Evolutionary conservation across 192 early-diverging fungal species (phyloP), one percentile per base, ranked within the genome.

Genomic region (Spizellomyces sp.): DNA sequence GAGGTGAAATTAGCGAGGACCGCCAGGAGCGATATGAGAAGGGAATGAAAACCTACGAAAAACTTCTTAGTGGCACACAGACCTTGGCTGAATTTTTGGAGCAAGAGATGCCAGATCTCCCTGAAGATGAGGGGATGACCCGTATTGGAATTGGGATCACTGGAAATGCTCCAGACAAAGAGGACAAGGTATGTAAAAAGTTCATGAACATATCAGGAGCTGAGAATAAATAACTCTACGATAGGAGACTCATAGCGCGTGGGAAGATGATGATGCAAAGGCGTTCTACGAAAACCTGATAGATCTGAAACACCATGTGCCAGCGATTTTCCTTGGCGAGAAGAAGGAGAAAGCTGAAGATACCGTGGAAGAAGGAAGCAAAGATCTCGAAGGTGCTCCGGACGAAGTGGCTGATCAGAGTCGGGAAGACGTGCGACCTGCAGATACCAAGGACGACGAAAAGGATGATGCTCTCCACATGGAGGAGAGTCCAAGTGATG

Each of bases 181-280:
- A 70, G 41, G 69, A 70, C 0, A 19, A 62, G 78, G 75, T 36
- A 36, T 3, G 27, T 36, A 36, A 36, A 2, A 36, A 36, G 27
- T 36, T 36, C 27, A 36, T 36, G 27, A 36, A 36, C 27, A 36
- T 36, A 36, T 36, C 27, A 36, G 27, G 27, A 36, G 27, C 27
- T 36, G 27, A 3, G 27, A 36, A 3, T 36, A 0, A 36, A 36
- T 36, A 36, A 80, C 48, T 10, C 54, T 0, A 14, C 56, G 2
- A 69, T 44, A 36, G 65, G 69, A 48, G 88, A 87, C 27, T 36
- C 27, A 36, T 36, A 36, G 27, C 3, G 76, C 89, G 19, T 99
- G 96, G 93, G 96, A 98, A 71, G 95, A 98, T 73, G 95, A 98
- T 27, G 96, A 98, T 48, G 89, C 90, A 27, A 85, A 90, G 54